A percentile compares a stretch with the other conserved stretches of the same genome.
These are phyloP conservation scores for Aspergillus aculeatinus DNA, from an alignment of 2,329 filamentous ascomycete genomes.

Conservation along the genomic window DNA sequence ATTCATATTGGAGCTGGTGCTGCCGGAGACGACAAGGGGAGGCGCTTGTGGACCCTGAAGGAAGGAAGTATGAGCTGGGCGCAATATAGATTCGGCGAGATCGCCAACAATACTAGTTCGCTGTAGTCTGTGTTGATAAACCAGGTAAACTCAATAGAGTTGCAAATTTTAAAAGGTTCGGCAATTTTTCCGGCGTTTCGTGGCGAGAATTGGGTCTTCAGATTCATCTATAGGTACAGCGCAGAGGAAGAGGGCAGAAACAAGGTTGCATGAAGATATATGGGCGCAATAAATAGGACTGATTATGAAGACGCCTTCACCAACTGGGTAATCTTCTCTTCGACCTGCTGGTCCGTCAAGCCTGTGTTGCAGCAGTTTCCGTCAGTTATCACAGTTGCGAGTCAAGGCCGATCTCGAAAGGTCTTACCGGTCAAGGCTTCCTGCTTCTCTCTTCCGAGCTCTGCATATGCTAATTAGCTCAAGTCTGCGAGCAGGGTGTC, in stretches of 20 bases:
- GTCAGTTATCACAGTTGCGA: background rate
- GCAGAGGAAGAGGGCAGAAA: slow-evolving; percentile 23
- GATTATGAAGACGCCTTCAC: slow-evolving; percentile 53
- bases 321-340: slow-evolving; percentile 63
- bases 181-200: slow-evolving; percentile 13
- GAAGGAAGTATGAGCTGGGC: slow-evolving; percentile 57
- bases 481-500: background rate
- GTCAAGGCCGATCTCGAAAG: background rate
- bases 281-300: slow-evolving; percentile 14
- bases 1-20: slow-evolving; percentile 59
- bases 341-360: slow-evolving; percentile 68
- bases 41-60: slow-evolving; percentile 49
- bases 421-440: slow-evolving; percentile 59
- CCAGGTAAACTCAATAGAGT: background rate
- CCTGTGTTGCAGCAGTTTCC: slow-evolving; percentile 42
- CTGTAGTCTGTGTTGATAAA: slow-evolving; percentile 17
- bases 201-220: slow-evolving; percentile 18
- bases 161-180: background rate
- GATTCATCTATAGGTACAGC: slow-evolving; percentile 43
- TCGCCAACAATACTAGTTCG: slow-evolving; percentile 26
- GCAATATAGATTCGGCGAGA: slow-evolving; percentile 52
- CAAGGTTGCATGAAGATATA: slow-evolving; percentile 28
- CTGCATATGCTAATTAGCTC: slow-evolving; percentile 42
- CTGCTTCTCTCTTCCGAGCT: slow-evolving; percentile 67
- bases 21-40: slow-evolving; percentile 50